Evolutionary conservation across 1,284 basidiomycete genomes (phyloP), one percentile per base, ranked within the genome.

Genomic region (Acaromyces ingoldii): DNA sequence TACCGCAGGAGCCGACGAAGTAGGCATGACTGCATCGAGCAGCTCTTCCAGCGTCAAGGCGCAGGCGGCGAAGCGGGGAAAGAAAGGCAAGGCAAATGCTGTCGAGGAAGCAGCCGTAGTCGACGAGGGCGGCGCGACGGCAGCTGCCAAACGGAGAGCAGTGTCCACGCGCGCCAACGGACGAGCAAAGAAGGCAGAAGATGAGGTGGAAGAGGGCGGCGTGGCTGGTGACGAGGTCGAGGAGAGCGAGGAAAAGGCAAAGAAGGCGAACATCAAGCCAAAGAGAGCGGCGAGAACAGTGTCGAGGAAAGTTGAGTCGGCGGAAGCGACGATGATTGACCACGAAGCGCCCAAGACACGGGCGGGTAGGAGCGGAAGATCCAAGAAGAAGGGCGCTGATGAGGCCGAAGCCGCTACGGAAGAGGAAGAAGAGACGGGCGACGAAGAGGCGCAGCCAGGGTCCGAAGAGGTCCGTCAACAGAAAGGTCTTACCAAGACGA

Each of bases 81-180:
- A 11, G 19, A 10, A 38, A 41, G 30, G 34, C 26, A 53, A 51
- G 28, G 55, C 39, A 30, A 24, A 53, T 30, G 36, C 15, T 19
- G 22, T 29, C 6, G 49, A 51, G 48, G 43, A 45, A 21, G 10
- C 9, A 21, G 28, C 34, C n/a, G 33, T 29, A 33, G 17, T 19
- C n/a, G 57, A 46, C 45, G 62, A 62, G 33, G 44, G 57, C 10
- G 55, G 49, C n/a, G 50, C 48, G 24, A 44, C 55, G 1, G 41
- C 47, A 19, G 45, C 54, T 21, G 49, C 52, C 9, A 62, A 48
- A 51, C 56, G 19, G 54, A 53, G 6, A 45, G 39, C 22, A 62
- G 48, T 17, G 22, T 55, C 19, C 5, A 51, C 40, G 34, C n/a
- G n/a, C n/a, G n/a, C n/a, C n/a, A 43, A 52, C 2, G 22, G 24